These are phyloP conservation scores for Helianthus annuus DNA, from an alignment of 129 eudicot genomes.

Conservation along the genomic window HanXRQr2.0-SUNRISE NC_035437.2:158206930-158207429, in stretches of 20 bases:
- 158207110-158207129: neutral
- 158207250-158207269: neutral
- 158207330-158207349: neutral
- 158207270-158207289: neutral
- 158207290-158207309: neutral
- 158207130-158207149: neutral
- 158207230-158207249: neutral
- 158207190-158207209: conserved; percentile 2
- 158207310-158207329: neutral
- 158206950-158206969: too few species aligned
- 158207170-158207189: neutral
- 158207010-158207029: too few species aligned
- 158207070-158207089: neutral
- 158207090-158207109: neutral
- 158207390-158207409: neutral
- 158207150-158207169: neutral
- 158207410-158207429: neutral
- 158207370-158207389: neutral
- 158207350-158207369: neutral
- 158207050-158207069: neutral
- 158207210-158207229: neutral
- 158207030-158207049: too few species aligned
- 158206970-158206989: too few species aligned
- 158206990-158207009: too few species aligned
- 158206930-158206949: too few species aligned